Conservation (phyloP, 2,329 filamentous ascomycete genomes). For the Ceratocystis cacaofunesta region DNA sequence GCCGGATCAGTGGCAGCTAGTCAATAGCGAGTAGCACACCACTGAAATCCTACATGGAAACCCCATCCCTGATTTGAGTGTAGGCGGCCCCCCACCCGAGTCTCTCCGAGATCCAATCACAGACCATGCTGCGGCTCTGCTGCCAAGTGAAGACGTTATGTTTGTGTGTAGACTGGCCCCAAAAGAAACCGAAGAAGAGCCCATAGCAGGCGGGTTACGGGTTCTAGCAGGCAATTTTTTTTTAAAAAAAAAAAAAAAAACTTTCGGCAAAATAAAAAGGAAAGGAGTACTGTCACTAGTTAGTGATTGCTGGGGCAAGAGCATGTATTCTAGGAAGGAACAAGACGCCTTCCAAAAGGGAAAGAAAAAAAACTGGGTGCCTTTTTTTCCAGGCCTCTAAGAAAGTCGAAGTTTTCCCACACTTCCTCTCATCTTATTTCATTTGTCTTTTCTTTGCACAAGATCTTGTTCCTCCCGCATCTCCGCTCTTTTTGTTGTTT, state of each 20-base stretch:
- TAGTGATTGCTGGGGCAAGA: neutral
- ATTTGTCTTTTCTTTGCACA: conserved; percentile 20
- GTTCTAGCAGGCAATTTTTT: neutral
- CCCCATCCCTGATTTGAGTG: neutral
- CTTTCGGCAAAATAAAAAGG: neutral
- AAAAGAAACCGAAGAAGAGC: neutral
- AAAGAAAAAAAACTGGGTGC: conserved; percentile 6
- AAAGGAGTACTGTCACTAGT: neutral
- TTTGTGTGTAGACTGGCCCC: neutral
- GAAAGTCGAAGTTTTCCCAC: conserved; percentile 9
- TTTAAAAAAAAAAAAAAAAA: neutral
- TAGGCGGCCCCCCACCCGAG: neutral
- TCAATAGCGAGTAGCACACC: neutral
- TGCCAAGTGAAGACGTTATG: neutral
- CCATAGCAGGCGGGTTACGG: neutral
- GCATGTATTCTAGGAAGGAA: neutral
- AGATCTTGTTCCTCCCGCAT: conserved; percentile 20
- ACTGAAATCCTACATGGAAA: neutral
- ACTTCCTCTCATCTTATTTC: conserved; percentile 15
- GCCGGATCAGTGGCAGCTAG: neutral
- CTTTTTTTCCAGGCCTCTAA: conserved; percentile 11
- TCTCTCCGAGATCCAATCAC: conserved; percentile 7
- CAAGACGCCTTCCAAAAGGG: neutral
- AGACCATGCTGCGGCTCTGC: conserved; percentile 7
- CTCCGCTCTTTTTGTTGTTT: conserved; percentile 18